A percentile compares a stretch with the other conserved stretches of the same genome.
These are phyloP conservation scores for Craterostigma plantagineum DNA, from an alignment of 257 asterid genomes.

Conservation along the genomic window DNA sequence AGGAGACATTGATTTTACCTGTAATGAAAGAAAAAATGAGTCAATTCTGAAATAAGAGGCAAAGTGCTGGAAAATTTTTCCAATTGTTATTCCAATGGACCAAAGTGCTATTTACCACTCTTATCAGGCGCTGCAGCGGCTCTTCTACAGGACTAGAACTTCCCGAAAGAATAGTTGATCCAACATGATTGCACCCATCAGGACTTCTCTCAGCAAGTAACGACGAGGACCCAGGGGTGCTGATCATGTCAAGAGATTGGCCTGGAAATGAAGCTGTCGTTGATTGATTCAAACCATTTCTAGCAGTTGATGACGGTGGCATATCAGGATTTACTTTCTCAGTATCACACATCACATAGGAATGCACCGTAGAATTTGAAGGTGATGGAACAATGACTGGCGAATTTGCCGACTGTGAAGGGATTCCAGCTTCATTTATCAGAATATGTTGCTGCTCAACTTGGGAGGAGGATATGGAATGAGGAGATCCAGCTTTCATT, in stretches of 20 bases:
- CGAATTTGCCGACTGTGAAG: conserved; percentile 67
- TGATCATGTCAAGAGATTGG: conserved; percentile 68
- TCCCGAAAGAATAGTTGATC: conserved; percentile 39
- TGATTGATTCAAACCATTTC: conserved; percentile 37
- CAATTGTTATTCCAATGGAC: conserved; percentile 4
- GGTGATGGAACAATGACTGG: conserved; percentile 86
- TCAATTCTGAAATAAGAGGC: background rate
- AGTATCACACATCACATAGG: conserved; percentile 82
- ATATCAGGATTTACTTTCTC: conserved; percentile 52
- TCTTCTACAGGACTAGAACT: conserved; percentile 43
- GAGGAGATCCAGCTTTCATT: conserved; percentile 41
- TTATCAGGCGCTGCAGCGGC: conserved; percentile 73
- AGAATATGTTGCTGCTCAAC: conserved; percentile 59
- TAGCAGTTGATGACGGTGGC: conserved; percentile 44
- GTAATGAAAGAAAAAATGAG: conserved; percentile 12
- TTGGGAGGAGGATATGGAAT: conserved; percentile 68
- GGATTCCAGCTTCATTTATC: conserved; percentile 55
- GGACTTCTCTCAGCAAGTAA: conserved; percentile 74
- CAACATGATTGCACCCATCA: conserved; percentile 62
- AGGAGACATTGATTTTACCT: conserved; percentile 60
- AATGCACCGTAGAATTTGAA: conserved; percentile 78
- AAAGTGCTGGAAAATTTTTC: conserved; percentile 1
- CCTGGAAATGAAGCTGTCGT: conserved; percentile 38
- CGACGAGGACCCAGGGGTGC: conserved; percentile 97
- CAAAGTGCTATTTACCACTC: conserved; percentile 27